These are phyloP conservation scores for Alternaria conjuncta DNA, from an alignment of 2,329 filamentous ascomycete species.

Conservation along the genomic window DNA sequence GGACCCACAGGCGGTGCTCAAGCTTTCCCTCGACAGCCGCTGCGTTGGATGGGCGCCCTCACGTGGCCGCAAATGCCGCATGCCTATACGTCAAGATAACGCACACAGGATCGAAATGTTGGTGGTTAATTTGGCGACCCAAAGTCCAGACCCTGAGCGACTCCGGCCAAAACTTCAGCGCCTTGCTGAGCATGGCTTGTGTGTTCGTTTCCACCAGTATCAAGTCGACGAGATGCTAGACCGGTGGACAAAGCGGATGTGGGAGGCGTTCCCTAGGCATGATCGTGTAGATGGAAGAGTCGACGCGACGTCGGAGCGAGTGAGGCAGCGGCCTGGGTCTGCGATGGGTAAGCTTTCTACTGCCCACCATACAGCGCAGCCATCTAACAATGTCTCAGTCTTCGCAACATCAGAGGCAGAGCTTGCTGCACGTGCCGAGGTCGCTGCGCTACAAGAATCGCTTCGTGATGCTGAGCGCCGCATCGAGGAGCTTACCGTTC, in stretches of 20 bases:
- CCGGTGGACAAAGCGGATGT: conserved; percentile 3
- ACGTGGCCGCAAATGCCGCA: conserved; percentile 14
- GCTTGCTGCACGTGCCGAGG: neutral
- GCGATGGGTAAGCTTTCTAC: neutral
- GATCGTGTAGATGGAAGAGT: no score
- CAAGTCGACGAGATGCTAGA: conserved; percentile 5
- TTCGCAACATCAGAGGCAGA: neutral
- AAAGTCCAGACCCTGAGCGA: conserved; percentile 10
- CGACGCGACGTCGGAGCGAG: no score
- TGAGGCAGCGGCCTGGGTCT: neutral
- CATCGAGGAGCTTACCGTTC: neutral
- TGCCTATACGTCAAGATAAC: neutral
- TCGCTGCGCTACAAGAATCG: neutral
- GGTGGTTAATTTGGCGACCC: conserved; percentile 4
- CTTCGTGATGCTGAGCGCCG: neutral
- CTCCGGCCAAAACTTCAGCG: conserved; percentile 10
- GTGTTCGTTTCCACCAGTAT: neutral
- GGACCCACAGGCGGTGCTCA: conserved; percentile 13
- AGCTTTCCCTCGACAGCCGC: conserved; percentile 7
- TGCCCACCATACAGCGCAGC: neutral
- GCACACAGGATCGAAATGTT: neutral
- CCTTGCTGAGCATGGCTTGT: conserved; percentile 18
- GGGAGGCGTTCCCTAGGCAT: conserved; percentile 5
- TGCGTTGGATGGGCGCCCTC: conserved; percentile 20
- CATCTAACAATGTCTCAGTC: neutral